A percentile compares a stretch with the other conserved stretches of the same genome.
Conservation (phyloP, 768 basidiomycete genomes). For the Lepiota subincarnata region DNA sequence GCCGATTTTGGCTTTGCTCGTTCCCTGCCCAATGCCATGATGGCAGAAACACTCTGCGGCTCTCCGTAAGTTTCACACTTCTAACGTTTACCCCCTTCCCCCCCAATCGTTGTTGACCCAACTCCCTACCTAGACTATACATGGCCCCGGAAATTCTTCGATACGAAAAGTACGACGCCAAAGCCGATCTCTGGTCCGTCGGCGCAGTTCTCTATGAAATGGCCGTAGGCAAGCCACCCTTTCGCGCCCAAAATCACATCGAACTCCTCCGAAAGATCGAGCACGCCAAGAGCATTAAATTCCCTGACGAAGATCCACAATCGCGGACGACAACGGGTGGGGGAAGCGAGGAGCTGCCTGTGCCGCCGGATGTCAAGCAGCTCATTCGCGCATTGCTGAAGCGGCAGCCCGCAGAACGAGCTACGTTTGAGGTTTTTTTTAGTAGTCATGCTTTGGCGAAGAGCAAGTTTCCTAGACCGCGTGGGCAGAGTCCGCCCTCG, state of each 20-base stretch:
- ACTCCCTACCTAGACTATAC: slow-evolving; percentile 70
- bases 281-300: slow-evolving; percentile 84
- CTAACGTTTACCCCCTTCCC: not conserved
- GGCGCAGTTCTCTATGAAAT: slow-evolving; percentile 97
- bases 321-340: slow-evolving; percentile 40
- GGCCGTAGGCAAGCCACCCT: slow-evolving; percentile 89
- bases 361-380: slow-evolving; percentile 81
- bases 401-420: slow-evolving; percentile 78
- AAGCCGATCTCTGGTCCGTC: slow-evolving; percentile 97
- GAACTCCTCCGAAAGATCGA: slow-evolving; percentile 94
- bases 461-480: slow-evolving; percentile 68
- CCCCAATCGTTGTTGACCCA: slow-evolving; percentile 1
- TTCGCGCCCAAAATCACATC: slow-evolving; percentile 93
- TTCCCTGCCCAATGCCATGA: slow-evolving; percentile 83
- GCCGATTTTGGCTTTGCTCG: slow-evolving; percentile 99
- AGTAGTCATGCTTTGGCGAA: slow-evolving; percentile 71
- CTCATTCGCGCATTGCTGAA: slow-evolving; percentile 83
- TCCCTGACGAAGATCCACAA: slow-evolving; percentile 82
- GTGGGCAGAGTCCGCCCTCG: slow-evolving; percentile 27
- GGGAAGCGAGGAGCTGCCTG: slow-evolving; percentile 48
- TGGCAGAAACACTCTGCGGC: slow-evolving; percentile 97
- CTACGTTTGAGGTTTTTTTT: slow-evolving; percentile 92
- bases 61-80: slow-evolving; percentile 75
- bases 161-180: slow-evolving; percentile 97
- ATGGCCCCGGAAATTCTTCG: slow-evolving; percentile 99